Evolutionary conservation across 257 asterid genomes (phyloP).

Genomic region (Solanum rostratum): DNA sequence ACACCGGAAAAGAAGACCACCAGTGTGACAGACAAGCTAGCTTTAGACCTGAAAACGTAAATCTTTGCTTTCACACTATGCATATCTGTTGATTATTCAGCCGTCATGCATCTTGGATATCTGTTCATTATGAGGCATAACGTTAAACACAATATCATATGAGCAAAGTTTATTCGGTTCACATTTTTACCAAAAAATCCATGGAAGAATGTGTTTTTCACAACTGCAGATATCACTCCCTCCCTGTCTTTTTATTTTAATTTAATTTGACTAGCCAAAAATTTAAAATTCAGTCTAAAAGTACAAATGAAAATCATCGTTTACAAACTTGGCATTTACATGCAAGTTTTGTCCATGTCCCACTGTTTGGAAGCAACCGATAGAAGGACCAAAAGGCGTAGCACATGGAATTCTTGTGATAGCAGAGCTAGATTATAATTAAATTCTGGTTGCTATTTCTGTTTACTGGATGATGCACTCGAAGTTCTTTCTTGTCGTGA

Average conservation of each 20-base stretch:
- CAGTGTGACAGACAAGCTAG: slow-evolving; percentile 32
- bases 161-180: not conserved
- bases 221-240: not conserved
- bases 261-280: not conserved
- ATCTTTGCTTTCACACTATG: slow-evolving; percentile 11
- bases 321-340: not conserved
- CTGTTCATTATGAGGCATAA: not conserved
- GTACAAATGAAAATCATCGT: not conserved
- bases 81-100: not conserved
- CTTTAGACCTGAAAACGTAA: slow-evolving; percentile 61
- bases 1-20: slow-evolving; percentile 34
- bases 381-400: not conserved
- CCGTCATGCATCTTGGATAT: not conserved
- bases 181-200: not conserved
- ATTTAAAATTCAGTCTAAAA: not conserved
- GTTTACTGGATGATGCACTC: not conserved
- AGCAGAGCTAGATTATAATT: not conserved
- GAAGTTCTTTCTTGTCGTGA: not conserved
- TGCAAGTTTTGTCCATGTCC: not conserved
- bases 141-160: not conserved
- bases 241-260: not conserved
- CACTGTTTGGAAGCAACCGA: not conserved
- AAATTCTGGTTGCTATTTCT: not conserved
- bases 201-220: not conserved
- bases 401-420: not conserved